Base-by-base conservation (phyloP, 257 asterid species). In the Thymus mandschuricus region DNA sequence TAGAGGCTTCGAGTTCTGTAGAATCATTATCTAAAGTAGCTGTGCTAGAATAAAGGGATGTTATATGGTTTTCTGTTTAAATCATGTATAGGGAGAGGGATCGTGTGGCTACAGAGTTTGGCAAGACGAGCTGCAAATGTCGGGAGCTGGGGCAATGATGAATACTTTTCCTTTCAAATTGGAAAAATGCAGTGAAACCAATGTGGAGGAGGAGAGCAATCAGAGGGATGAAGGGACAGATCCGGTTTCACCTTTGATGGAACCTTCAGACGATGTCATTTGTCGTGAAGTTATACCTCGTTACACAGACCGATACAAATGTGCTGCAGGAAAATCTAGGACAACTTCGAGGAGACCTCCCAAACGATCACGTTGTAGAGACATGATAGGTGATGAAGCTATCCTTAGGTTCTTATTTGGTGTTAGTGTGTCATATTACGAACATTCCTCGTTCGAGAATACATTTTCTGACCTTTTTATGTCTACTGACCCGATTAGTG, bases 31-130 rank as follows among this genome's bases (percentile, higher is more conserved):
- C 55, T 54, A 51, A n/a, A 40, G 4, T 8, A 50, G 73, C 28
- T 67, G 31, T 28, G 21, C 5, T 2, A 2, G 27, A 45, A 38
- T 35, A 46, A 30, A 43, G 52, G 10, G 35, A 10, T 8, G 31
- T 52, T 46, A 38, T 76, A 10, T 46, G 58, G 21, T 21, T 44
- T 60, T 68, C 44, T 41, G 7, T 66, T 15, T 75, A 6, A 59
- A 43, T 54, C 69, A 43, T 66, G 2, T 61, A 33, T 43, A 85
- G 92, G 92, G 84, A 29, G 81, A 87, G 71, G 93, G 88, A 65
- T 81, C 86, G 5, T 87, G 93, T 74, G 87, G 84, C 45, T 85
- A 55, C 73, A 76, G 66, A 63, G 70, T 73, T 59, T 83, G 84
- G 86, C 73, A 82, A 59, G 93, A 85, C 51, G 88, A 72, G 75